Evolutionary conservation across 1,139 yeast genomes (phyloP), one percentile per base, ranked within the genome.

Genomic region (Lodderomyces jiufengensis): DNA sequence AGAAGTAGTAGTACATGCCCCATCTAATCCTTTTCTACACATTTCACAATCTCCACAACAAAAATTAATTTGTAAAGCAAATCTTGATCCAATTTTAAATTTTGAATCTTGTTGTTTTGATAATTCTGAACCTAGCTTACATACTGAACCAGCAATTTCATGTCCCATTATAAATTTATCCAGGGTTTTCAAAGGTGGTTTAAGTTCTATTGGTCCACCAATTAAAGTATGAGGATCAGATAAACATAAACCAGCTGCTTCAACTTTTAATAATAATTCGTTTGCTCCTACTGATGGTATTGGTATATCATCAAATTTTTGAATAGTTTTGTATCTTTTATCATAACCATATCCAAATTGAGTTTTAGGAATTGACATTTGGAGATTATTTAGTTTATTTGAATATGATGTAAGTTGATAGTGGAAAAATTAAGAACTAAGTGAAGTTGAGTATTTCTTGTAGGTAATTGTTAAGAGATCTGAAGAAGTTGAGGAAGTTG

Each of bases 211-310:
- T 12, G 51, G 51, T 4, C 49, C 49, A 8, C 64, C 67, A 22
- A 54, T 48, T 20, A 73, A 51, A 15, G 72, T 56, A 46, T 73
- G 77, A 14, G 72, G 59, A 47, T 75, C 80, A 38, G 76, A 68
- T 46, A 63, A 66, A 50, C 80, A 75, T 41, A 75, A 57, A 2
- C 80, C 80, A 1, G 75, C 75, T 0, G 76, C 78, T 41, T 70
- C 72, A 23, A 75, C 55, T 48, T 73, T 70, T 32, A 75, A 51
- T 13, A 75, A 55, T 1, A 73, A 60, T 37, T 71, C 64, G 27
- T 50, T 54, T 21, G 53, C 50, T 3, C 51, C 54, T 0, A 78
- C 76, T 22, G 45, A 44, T 3, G 62, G 60, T 9, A 73, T 70
- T 3, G 75, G 70, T 31, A 59, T 35, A 37, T 60, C 30, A 10